Conservation (phyloP, 768 basidiomycete genomes). For the Mycena vulgaris region DNA sequence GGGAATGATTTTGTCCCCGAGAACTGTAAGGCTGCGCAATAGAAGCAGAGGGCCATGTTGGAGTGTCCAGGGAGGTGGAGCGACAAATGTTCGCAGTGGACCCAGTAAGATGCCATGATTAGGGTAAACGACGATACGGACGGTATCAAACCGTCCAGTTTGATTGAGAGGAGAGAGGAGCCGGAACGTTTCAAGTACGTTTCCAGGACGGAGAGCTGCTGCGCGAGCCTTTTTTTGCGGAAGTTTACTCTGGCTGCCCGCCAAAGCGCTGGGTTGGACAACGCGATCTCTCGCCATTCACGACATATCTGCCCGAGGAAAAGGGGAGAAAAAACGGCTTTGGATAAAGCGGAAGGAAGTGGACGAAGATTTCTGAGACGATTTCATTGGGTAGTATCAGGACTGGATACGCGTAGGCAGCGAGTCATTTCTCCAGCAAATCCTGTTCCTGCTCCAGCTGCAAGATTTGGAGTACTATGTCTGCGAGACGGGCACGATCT, state of each 20-base stretch:
- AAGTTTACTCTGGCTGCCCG: background rate
- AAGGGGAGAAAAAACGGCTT: background rate
- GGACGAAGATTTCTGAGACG: constrained; percentile 5
- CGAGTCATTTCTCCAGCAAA: background rate
- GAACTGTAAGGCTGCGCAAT: no score
- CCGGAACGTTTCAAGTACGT: background rate
- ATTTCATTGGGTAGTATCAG: constrained; percentile 11
- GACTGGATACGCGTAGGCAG: constrained; percentile 11
- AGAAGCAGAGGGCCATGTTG: no score
- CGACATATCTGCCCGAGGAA: constrained; percentile 6
- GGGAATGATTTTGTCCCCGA: no score
- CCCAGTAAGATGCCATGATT: background rate
- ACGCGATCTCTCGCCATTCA: background rate
- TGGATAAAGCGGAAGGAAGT: constrained; percentile 10
- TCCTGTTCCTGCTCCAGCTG: background rate
- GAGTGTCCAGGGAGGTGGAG: no score
- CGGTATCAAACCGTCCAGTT: no score
- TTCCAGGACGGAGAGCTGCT: background rate
- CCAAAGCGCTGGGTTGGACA: constrained; percentile 15
- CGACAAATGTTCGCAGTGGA: background rate
- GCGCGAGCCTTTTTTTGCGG: no score
- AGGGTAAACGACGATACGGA: background rate
- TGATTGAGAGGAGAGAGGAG: background rate
- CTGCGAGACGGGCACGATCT: background rate
- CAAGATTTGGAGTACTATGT: background rate